Conservation (phyloP, 78 protist species). For the Chrysochromulina tobinii region DNA sequence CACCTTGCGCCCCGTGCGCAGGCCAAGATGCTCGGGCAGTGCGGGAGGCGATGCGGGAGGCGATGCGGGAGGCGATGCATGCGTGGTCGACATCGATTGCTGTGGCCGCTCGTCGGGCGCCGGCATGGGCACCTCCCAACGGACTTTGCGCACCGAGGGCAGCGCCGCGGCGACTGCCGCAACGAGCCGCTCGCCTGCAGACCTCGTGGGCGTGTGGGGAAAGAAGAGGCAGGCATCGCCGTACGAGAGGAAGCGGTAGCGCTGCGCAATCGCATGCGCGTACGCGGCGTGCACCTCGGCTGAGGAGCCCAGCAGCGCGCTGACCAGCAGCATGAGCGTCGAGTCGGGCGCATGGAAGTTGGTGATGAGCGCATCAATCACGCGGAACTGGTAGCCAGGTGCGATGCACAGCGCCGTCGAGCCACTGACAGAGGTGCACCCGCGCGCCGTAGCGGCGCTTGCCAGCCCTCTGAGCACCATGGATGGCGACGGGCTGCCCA, state of each 20-base stretch:
- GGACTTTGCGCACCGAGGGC: too few species aligned
- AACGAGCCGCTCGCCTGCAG: too few species aligned
- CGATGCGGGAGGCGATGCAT: too few species aligned
- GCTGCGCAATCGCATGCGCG: not conserved
- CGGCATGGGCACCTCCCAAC: too few species aligned
- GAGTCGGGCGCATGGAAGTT: conserved; percentile 53
- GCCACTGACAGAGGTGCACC: not conserved
- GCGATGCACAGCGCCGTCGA: not conserved
- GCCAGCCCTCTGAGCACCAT: not conserved
- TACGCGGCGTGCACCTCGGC: not conserved
- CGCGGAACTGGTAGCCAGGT: conserved; percentile 33
- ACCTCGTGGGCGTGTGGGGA: not conserved
- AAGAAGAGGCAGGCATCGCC: not conserved
- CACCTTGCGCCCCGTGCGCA: not conserved
- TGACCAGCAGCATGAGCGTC: conserved; percentile 22
- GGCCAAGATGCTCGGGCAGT: too few species aligned
- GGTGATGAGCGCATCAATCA: conserved; percentile 36
- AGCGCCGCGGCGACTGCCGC: too few species aligned
- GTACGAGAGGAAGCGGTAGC: conserved; percentile 40
- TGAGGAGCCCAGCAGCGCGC: not conserved
- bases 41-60: too few species aligned
- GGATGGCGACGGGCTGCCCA: too few species aligned
- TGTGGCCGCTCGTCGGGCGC: too few species aligned
- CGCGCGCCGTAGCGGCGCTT: not conserved
- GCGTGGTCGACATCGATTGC: too few species aligned